Conservation (phyloP, 495 filamentous ascomycete species). For the Aspergillus nidulans region DNA sequence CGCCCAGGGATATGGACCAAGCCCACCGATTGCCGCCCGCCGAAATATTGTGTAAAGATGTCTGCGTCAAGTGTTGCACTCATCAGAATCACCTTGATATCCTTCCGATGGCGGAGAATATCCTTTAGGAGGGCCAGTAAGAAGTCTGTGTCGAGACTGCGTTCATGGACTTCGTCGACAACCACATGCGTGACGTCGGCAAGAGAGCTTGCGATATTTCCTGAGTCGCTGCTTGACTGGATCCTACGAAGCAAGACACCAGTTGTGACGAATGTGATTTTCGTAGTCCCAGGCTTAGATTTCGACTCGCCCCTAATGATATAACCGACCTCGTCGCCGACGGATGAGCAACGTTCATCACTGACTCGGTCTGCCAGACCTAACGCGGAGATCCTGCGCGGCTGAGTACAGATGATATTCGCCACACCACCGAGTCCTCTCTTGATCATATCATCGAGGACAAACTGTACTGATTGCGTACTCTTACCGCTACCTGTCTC, state of each 20-base stretch:
- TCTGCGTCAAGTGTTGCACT: slow-evolving; percentile 91
- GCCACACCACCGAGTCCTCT: slow-evolving; percentile 66
- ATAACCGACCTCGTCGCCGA: slow-evolving; percentile 91
- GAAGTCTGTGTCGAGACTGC: slow-evolving; percentile 93
- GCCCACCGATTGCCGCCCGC: slow-evolving; percentile 60
- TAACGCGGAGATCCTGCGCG: slow-evolving; percentile 88
- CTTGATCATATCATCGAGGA: slow-evolving; percentile 86
- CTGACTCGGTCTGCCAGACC: slow-evolving; percentile 92
- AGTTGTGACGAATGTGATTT: slow-evolving; percentile 93
- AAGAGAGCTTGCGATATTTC: slow-evolving; percentile 73
- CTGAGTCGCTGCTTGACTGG: slow-evolving; percentile 76
- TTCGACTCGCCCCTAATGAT: slow-evolving; percentile 91
- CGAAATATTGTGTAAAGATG: slow-evolving; percentile 83
- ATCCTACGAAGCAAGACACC: slow-evolving; percentile 89
- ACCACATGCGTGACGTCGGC: slow-evolving; percentile 92
- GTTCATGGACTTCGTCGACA: slow-evolving; percentile 96
- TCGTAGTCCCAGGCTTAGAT: slow-evolving; percentile 60
- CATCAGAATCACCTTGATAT: slow-evolving; percentile 95
- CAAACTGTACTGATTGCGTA: slow-evolving; percentile 93
- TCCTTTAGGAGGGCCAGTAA: slow-evolving; percentile 83
- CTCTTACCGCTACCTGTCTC: slow-evolving; percentile 97
- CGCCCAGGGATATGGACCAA: slow-evolving; percentile 81
- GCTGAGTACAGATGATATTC: slow-evolving; percentile 97
- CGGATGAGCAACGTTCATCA: slow-evolving; percentile 75
- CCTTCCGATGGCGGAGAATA: slow-evolving; percentile 68